Base-by-base conservation (phyloP, 495 filamentous ascomycete genomes). In the Extremus antarcticus region DNA sequence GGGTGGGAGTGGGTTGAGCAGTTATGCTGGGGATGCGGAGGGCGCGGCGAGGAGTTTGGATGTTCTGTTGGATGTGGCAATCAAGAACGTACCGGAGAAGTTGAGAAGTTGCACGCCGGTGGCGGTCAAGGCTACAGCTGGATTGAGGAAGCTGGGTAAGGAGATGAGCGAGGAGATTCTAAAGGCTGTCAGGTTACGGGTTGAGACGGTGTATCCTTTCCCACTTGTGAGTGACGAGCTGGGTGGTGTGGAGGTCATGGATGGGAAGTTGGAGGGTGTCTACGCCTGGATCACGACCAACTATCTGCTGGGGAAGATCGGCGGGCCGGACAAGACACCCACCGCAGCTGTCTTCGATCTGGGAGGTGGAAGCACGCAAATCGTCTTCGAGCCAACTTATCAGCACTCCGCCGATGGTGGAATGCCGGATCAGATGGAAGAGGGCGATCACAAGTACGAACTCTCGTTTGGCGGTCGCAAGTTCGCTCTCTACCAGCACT, bases 271-370 rank as follows among this genome's bases (percentile, higher is more conserved):
- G 59, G 92, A 98, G 70, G 84, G 94, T 68, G 92, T 98, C n/a
- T 98, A 94, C 63, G 94, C 92, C 51, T 98, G 92, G 92, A 94
- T 98, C 69, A 98, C 92, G 2, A 90, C 87, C 55, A 98, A 98
- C 73, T 98, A 97, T 72, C 83, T 98, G 40, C 82, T 97, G 19
- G 91, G 90, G 51, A 98, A 96, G 74, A 97, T 97, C 65, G 94
- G 92, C 61, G 87, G 86, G 21, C 86, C 88, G 4, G 90, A 95
- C 61, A 80, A 94, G 62, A 87, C 79, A 52, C 85, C 86, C 15
- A 97, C 92, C 1, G 92, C 91, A 41, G 92, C 92, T 25, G 78
- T 97, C 54, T 95, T 98, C 62, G 92, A 98, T 69, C 81, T 98
- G 52, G 92, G 91, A 61, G 92, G 92, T 64, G 92, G 91, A 43